These are phyloP conservation scores for Arachis monticola DNA, from an alignment of 331 rosid species.

Conservation along the genomic window DNA sequence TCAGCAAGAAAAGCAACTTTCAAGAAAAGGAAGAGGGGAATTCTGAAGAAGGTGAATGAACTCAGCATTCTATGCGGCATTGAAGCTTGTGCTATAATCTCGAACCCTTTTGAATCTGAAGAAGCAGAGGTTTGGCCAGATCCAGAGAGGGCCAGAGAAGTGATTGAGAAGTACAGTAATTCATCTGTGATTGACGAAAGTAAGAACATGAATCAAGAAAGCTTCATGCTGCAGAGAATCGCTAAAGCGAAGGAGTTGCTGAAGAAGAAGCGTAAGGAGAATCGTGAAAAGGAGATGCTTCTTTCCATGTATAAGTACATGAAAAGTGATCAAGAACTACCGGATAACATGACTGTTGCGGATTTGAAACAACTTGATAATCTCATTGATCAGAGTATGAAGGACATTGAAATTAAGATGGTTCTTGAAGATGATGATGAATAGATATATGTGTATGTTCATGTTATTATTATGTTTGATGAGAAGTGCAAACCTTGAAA, in stretches of 20 bases:
- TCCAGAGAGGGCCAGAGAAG: slow-evolving; percentile 21
- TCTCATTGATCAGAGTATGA: slow-evolving; percentile 43
- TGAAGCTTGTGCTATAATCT: slow-evolving; percentile 62
- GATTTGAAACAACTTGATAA: slow-evolving; percentile 44
- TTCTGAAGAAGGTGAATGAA: slow-evolving; percentile 64
- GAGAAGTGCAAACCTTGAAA: too few relatives aligned
- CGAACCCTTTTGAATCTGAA: slow-evolving; percentile 44
- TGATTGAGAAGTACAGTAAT: slow-evolving; percentile 43
- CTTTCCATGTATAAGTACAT: slow-evolving; percentile 44
- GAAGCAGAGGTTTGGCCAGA: slow-evolving; percentile 56
- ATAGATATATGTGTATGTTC: too few relatives aligned
- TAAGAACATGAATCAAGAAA: slow-evolving; percentile 66
- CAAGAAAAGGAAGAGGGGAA: slow-evolving; percentile 64
- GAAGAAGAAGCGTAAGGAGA: slow-evolving; percentile 46
- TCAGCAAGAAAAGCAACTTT: slow-evolving; percentile 61
- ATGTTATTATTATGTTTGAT: too few relatives aligned
- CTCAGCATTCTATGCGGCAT: slow-evolving; percentile 64
- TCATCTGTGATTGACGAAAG: slow-evolving; percentile 50
- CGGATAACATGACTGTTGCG: slow-evolving; percentile 6
- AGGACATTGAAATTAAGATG: slow-evolving; percentile 34
- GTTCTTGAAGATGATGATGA: not conserved
- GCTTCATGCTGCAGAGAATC: slow-evolving; percentile 52
- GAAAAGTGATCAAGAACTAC: slow-evolving; percentile 25
- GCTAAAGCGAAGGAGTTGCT: slow-evolving; percentile 51
- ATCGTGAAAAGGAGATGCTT: slow-evolving; percentile 47